A percentile compares a stretch with the other conserved stretches of the same genome.
Evolutionary conservation across 2,329 filamentous ascomycete genomes (phyloP).

Genomic region (Cercospora sojina): DNA sequence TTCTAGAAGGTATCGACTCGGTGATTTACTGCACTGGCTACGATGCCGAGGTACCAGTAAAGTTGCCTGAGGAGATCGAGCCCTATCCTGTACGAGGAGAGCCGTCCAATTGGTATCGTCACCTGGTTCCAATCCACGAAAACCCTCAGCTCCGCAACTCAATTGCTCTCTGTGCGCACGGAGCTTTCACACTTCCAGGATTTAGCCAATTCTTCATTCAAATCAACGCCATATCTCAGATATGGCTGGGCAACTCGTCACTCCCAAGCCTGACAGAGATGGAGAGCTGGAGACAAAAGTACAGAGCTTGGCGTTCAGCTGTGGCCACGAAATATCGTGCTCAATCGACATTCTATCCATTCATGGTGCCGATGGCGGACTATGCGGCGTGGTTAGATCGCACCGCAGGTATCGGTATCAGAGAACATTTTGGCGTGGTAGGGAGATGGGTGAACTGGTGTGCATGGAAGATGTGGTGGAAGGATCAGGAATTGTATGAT

Average conservation of each 20-base stretch:
- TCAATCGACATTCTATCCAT: conserved; percentile 27
- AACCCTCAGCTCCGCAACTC: conserved; percentile 27
- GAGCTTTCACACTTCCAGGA: conserved; percentile 27
- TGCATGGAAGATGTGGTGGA: conserved; percentile 41
- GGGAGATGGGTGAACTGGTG: conserved; percentile 26
- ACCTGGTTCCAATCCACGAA: conserved; percentile 36
- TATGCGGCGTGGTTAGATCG: conserved; percentile 37
- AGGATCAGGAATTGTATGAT: conserved; percentile 37
- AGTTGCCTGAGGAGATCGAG: conserved; percentile 15
- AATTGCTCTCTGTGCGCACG: conserved; percentile 37
- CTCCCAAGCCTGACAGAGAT: conserved; percentile 34
- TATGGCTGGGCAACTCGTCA: conserved; percentile 35
- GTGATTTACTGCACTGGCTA: conserved; percentile 43
- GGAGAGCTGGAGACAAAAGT: conserved; percentile 27
- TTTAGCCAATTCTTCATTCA: conserved; percentile 36
- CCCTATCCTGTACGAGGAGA: conserved; percentile 13
- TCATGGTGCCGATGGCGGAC: conserved; percentile 28
- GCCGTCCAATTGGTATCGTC: conserved; percentile 33
- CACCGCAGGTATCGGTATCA: conserved; percentile 37
- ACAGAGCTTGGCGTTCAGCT: conserved; percentile 20
- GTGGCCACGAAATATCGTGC: conserved; percentile 19
- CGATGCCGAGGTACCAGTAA: conserved; percentile 24
- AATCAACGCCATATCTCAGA: conserved; percentile 36
- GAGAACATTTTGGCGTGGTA: conserved; percentile 35
- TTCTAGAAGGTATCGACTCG: conserved; percentile 37